Evolutionary conservation across 306 rosid species (phyloP).

Genomic region (Senna siamea): DNA sequence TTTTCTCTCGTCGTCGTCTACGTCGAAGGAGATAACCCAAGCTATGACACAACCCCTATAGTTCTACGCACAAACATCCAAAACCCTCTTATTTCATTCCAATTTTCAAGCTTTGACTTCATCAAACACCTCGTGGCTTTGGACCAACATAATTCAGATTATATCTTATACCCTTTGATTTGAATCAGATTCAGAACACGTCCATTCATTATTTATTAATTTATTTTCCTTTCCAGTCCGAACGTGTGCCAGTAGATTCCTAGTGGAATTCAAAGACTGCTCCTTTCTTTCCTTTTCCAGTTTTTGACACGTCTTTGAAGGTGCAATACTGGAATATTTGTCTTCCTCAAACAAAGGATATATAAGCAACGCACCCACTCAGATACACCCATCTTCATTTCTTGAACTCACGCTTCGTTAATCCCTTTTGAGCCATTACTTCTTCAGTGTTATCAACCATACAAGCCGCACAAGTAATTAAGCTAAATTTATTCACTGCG

Average conservation of each 20-base stretch:
- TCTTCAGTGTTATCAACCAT: neutral
- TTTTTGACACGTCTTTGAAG: constrained; percentile 63
- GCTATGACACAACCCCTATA: too few relatives aligned
- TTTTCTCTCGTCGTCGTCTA: too few relatives aligned
- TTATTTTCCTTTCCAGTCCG: constrained; percentile 3
- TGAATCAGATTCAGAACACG: neutral
- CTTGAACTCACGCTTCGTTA: constrained; percentile 25
- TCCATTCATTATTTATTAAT: neutral
- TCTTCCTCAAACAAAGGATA: constrained; percentile 11
- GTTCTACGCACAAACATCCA: neutral
- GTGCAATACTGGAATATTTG: neutral
- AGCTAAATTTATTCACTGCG: neutral
- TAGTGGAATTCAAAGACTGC: constrained; percentile 52
- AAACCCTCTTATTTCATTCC: neutral
- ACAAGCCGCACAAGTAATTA: constrained; percentile 29
- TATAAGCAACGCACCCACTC: constrained; percentile 23
- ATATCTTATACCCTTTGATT: constrained; percentile 28
- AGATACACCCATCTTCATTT: constrained; percentile 29
- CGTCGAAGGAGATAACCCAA: too few relatives aligned
- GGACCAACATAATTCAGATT: constrained; percentile 32
- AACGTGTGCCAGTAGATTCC: constrained; percentile 28
- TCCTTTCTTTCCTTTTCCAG: constrained; percentile 20
- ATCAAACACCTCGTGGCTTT: constrained; percentile 62
- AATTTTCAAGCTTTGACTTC: constrained; percentile 51
- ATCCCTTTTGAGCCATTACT: neutral